Conservation (phyloP, 2,329 filamentous ascomycete genomes). For the Pseudogymnoascus sp. region DNA sequence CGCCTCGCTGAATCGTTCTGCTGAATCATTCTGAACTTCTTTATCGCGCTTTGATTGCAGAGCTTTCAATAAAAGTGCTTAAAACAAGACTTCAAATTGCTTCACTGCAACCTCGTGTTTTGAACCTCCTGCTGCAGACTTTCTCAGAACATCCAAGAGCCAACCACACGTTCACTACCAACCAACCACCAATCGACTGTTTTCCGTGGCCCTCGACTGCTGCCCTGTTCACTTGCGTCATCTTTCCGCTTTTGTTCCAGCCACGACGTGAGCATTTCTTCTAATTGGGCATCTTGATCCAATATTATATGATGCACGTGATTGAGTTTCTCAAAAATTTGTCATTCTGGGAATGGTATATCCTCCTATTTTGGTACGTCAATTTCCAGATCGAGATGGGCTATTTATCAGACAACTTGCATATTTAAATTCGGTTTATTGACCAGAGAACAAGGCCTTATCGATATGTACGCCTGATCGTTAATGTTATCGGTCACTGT, state of each 20-base stretch:
- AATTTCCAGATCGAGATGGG: not conserved
- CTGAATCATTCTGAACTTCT: not conserved
- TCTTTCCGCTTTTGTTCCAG: not conserved
- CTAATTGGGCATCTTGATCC: not conserved
- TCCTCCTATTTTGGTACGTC: constrained; percentile 8
- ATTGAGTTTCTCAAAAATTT: constrained; percentile 8
- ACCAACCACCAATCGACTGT: not conserved
- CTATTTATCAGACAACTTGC: not conserved
- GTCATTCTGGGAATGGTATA: constrained; percentile 6
- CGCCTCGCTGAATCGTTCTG: not conserved
- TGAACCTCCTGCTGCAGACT: not conserved
- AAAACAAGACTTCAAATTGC: not conserved
- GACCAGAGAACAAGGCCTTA: constrained; percentile 53
- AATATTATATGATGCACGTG: not conserved
- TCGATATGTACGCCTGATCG: constrained; percentile 76
- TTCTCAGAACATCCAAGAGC: not conserved
- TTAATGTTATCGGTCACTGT: constrained; percentile 82
- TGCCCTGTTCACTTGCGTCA: not conserved
- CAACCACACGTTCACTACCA: not conserved
- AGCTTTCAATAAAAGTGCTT: not conserved
- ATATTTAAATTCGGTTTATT: constrained; percentile 9
- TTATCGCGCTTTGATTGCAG: not conserved
- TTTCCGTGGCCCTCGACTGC: not conserved
- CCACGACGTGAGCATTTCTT: not conserved
- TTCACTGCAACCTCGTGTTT: not conserved